These are phyloP conservation scores for Paraconiothyrium brasiliense DNA, from an alignment of 2,329 filamentous ascomycete species.

Conservation along the genomic window DNA sequence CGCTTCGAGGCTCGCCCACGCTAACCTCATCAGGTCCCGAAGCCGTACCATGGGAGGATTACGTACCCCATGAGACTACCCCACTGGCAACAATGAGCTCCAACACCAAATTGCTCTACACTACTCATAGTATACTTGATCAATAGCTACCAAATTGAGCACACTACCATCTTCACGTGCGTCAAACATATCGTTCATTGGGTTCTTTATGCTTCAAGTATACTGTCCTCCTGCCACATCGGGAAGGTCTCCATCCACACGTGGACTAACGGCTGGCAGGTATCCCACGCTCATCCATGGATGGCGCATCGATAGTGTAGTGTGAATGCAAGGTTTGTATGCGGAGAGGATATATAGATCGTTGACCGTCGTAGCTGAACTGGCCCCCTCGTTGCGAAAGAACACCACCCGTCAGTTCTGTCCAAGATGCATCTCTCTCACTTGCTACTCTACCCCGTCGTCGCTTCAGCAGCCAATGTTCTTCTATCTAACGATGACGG, in stretches of 20 bases:
- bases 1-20: neutral
- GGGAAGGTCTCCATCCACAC: neutral
- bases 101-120: neutral
- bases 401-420: too few relatives aligned
- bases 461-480: slow-evolving; percentile 1
- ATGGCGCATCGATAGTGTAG: neutral
- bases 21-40: neutral
- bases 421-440: slow-evolving; percentile 2
- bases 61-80: neutral
- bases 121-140: neutral
- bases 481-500: slow-evolving; percentile 3
- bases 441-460: neutral
- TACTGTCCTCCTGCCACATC: slow-evolving; percentile 3
- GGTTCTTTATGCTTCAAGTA: neutral
- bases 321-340: neutral
- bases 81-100: neutral
- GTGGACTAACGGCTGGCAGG: neutral
- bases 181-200: neutral
- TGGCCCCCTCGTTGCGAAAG: too few relatives aligned
- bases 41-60: neutral
- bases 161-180: neutral
- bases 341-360: neutral
- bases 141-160: neutral
- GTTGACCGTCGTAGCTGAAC: neutral
- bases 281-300: neutral